Evolutionary conservation across 768 basidiomycete species (phyloP), one percentile per base, ranked within the genome.

Genomic region (Phylloporus scabripes): DNA sequence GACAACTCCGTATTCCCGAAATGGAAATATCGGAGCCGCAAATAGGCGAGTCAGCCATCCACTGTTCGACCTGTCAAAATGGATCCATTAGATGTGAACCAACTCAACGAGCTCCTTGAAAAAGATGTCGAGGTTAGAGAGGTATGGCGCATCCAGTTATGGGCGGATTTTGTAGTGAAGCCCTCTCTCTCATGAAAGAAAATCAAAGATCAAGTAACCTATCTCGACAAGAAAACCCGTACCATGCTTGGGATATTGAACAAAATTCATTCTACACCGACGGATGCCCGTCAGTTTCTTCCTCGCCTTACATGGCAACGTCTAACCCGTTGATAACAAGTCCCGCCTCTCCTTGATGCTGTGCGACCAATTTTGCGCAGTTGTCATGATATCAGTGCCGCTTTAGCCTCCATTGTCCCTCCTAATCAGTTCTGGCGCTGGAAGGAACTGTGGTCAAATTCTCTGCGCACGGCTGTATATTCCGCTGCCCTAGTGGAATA

Each of bases 381-480:
- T 54, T 90, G 82, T 55, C 70, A 69, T 49, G 77, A 74, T 17
- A 75, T 71, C 7, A 75, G 64, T 9, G 68, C 70, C 20, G 70
- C 72, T 1, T 67, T 92, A n/a, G 81, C 80, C 6, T 66, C 59
- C 5, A 72, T 82, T 28, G 71, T 88, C 21, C 88, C 88, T 24
- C 72, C 72, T 26, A 80, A 85, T 56, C 85, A 89, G 54, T 81
- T 87, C 52, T 91, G 88, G 88, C 74, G 80, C 48, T 91, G 85
- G 85, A 88, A 85, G 62, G 86, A 89, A 21, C 80, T 86, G 80
- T 90, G 87, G 87, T 74, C 77, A 1, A 80, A 79, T 58, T 82
- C 85, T 4, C 63, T 90, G 32, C 75, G 87, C 48, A 76, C 75
- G 15, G 79, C 79, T 10, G 73, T 89, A 1, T 91, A 85, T 58